Evolutionary conservation across 148 eudicot species (phyloP).

Genomic region (Arctostaphylos glauca): DNA sequence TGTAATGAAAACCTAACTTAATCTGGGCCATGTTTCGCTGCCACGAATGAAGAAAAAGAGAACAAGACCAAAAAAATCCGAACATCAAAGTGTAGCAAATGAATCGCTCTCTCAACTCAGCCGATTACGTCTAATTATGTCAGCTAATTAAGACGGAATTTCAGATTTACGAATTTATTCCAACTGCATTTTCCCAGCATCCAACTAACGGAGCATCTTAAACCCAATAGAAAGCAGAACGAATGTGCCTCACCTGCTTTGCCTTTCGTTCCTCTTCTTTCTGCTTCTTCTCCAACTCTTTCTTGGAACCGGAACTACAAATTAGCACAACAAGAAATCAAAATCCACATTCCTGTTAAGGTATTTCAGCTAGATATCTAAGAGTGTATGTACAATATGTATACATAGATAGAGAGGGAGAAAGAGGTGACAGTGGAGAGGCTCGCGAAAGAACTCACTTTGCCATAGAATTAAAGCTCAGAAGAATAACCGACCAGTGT

Average conservation of each 20-base stretch:
- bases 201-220: background rate
- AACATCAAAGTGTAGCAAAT: background rate
- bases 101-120: background rate
- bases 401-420: background rate
- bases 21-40: background rate
- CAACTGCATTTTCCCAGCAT: background rate
- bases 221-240: background rate
- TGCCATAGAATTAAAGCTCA: conserved; percentile 36
- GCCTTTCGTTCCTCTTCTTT: conserved; percentile 66
- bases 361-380: too few relatives aligned
- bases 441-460: conserved; percentile 20
- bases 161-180: background rate
- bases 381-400: too few relatives aligned
- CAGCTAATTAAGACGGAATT: background rate
- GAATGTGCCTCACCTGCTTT: conserved; percentile 39
- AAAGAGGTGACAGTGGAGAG: background rate
- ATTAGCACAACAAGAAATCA: background rate
- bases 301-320: conserved; percentile 46
- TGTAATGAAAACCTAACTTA: background rate
- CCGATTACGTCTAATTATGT: background rate
- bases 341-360: background rate
- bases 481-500: background rate
- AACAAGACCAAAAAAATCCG: background rate
- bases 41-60: background rate
- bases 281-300: conserved; percentile 44